Evolutionary conservation across 352 stramenopile species (phyloP).

Genomic region (Phytophthora citrophthora): DNA sequence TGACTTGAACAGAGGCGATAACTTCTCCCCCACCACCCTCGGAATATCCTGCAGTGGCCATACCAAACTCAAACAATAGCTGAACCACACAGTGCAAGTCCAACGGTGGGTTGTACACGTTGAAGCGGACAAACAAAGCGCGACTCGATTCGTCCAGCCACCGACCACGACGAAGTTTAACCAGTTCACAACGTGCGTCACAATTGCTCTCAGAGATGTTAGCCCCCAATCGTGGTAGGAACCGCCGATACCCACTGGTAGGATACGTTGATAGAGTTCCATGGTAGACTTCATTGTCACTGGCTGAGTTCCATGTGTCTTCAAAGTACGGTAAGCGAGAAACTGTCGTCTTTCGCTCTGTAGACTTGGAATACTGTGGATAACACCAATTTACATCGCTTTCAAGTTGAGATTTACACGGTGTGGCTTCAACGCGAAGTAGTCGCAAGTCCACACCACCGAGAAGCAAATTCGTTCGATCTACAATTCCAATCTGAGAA

Average conservation of each 20-base stretch:
- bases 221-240: constrained; percentile 22
- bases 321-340: constrained; percentile 30
- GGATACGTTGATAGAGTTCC: constrained; percentile 51
- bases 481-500: constrained; percentile 57
- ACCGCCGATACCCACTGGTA: constrained; percentile 31
- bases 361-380: constrained; percentile 35
- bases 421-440: constrained; percentile 46
- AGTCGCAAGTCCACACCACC: constrained; percentile 62
- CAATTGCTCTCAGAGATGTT: constrained; percentile 25
- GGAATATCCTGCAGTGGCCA: constrained; percentile 22
- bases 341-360: constrained; percentile 32
- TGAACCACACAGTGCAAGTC: constrained; percentile 56
- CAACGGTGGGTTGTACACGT: constrained; percentile 63
- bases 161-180: constrained; percentile 30
- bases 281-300: constrained; percentile 22
- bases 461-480: constrained; percentile 58
- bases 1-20: constrained; percentile 30
- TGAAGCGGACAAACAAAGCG: constrained; percentile 66
- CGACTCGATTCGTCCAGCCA: constrained; percentile 65
- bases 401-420: constrained; percentile 13
- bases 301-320: constrained; percentile 28
- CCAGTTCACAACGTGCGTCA: constrained; percentile 46
- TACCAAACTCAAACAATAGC: constrained; percentile 65
- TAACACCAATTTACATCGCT: constrained; percentile 39
- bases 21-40: constrained; percentile 41